phyloP scores from a whole-genome alignment of 108 stramenopile species.

The Bacterosira constricta region DNA sequence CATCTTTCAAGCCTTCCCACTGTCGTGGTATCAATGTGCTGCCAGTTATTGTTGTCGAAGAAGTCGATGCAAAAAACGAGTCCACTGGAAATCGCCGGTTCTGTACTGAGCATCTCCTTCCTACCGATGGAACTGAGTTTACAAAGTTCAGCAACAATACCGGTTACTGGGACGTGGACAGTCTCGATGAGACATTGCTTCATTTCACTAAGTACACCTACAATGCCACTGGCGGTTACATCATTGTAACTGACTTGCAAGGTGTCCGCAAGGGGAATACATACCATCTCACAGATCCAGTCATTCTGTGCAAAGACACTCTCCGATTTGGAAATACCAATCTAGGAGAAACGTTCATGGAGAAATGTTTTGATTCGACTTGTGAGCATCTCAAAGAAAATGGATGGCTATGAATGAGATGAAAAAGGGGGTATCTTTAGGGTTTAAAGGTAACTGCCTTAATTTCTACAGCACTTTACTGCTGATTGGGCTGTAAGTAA shows the following conservation, averaged over 20 bases:
- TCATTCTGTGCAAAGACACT: conserved; percentile 38
- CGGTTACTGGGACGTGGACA: conserved; percentile 49
- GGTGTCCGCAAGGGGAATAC: conserved; percentile 39
- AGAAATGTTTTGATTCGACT: neutral
- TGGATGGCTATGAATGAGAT: too few relatives aligned
- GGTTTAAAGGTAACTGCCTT: too few relatives aligned
- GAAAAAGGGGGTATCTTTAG: too few relatives aligned
- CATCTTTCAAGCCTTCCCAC: conserved; percentile 31
- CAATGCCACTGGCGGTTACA: conserved; percentile 27
- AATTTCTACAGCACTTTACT: too few relatives aligned
- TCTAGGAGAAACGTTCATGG: conserved; percentile 18
- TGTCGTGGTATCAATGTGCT: conserved; percentile 28
- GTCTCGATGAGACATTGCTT: conserved; percentile 35
- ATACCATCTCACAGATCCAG: conserved; percentile 39
- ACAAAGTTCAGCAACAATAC: conserved; percentile 53
- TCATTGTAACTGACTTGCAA: conserved; percentile 55
- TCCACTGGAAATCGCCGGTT: conserved; percentile 28
- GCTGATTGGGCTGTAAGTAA: too few relatives aligned
- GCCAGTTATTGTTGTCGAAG: conserved; percentile 41
- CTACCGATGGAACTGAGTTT: conserved; percentile 30
- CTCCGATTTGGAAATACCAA: conserved; percentile 40
- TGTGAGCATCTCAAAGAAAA: neutral
- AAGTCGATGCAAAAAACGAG: conserved; percentile 21
- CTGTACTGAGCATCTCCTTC: conserved; percentile 41
- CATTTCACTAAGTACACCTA: conserved; percentile 46